Conservation (phyloP, 805 yeast species). For the Wickerhamiella qilinensis region DNA sequence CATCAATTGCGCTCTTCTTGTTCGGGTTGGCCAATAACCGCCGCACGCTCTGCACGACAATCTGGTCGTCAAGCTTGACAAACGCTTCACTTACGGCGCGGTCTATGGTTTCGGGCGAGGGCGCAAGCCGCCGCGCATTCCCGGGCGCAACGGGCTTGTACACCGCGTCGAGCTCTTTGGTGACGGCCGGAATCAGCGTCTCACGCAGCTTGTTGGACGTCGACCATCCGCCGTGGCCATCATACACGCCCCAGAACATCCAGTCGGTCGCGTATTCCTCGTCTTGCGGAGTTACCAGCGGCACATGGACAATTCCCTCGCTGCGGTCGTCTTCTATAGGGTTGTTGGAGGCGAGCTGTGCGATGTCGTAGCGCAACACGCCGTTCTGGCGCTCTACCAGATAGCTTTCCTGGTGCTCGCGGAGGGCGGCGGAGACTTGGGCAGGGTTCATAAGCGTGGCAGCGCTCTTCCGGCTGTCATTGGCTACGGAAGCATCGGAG, state of each 20-base stretch:
- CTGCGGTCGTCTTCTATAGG: conserved; percentile 92
- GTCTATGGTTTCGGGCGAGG: conserved; percentile 55
- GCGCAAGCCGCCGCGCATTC: conserved; percentile 34
- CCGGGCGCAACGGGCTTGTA: conserved; percentile 35
- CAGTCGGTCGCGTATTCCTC: conserved; percentile 43
- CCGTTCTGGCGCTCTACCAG: conserved; percentile 74
- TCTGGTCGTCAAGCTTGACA: conserved; percentile 66
- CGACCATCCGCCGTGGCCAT: conserved; percentile 95
- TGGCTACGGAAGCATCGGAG: conserved; percentile 2
- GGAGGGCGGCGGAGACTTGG: conserved; percentile 52
- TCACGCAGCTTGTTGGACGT: conserved; percentile 78
- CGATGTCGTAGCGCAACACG: conserved; percentile 70
- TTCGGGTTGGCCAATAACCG: conserved; percentile 51
- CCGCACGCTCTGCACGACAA: conserved; percentile 60
- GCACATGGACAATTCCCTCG: conserved; percentile 58
- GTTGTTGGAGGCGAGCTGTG: conserved; percentile 78
- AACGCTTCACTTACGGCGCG: conserved; percentile 71
- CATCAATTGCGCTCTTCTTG: conserved; percentile 47
- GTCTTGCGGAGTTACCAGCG: conserved; percentile 28
- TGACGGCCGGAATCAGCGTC: conserved; percentile 59
- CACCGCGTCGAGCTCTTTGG: conserved; percentile 51
- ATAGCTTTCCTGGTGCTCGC: conserved; percentile 67
- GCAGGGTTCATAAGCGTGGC: conserved; percentile 22
- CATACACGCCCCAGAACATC: conserved; percentile 91
- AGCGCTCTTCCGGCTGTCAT: conserved; percentile 4